These are phyloP conservation scores for Tanacetum coccineum DNA, from an alignment of 129 eudicot genomes.

Conservation along the genomic window DNA sequence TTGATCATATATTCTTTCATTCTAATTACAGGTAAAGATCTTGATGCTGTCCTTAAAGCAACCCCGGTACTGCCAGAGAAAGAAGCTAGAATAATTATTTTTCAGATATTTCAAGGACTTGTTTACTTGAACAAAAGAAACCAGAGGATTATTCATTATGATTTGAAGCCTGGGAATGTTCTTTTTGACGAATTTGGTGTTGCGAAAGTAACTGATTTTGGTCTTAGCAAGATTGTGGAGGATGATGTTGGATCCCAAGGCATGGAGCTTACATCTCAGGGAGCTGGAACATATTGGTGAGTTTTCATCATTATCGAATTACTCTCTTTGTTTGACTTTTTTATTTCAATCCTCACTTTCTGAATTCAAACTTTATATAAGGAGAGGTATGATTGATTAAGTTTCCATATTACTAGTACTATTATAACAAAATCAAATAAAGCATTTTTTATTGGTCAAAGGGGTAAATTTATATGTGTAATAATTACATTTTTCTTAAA, in stretches of 20 bases:
- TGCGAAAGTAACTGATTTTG: conserved; percentile 98
- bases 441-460: no score
- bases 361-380: background rate
- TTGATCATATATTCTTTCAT: background rate
- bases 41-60: conserved; percentile 90
- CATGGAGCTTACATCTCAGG: conserved; percentile 99
- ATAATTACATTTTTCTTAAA: background rate
- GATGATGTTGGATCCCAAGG: conserved; percentile 99
- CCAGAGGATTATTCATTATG: conserved; percentile 91
- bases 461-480: no score
- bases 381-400: no score
- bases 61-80: conserved; percentile 83
- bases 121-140: conserved; percentile 90
- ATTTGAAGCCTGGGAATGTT: conserved; percentile 98
- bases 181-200: conserved; percentile 90
- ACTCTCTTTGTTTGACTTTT: background rate
- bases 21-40: conserved; percentile 73
- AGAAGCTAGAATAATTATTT: conserved; percentile 88
- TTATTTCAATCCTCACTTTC: background rate
- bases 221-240: conserved; percentile 99
- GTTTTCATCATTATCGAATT: conserved; percentile 18
- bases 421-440: no score
- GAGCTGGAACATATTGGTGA: conserved; percentile 99
- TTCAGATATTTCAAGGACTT: conserved; percentile 96
- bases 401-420: no score